phyloP scores from a whole-genome alignment of 2,329 filamentous ascomycete species.

The Arthroderma sp. region DNA sequence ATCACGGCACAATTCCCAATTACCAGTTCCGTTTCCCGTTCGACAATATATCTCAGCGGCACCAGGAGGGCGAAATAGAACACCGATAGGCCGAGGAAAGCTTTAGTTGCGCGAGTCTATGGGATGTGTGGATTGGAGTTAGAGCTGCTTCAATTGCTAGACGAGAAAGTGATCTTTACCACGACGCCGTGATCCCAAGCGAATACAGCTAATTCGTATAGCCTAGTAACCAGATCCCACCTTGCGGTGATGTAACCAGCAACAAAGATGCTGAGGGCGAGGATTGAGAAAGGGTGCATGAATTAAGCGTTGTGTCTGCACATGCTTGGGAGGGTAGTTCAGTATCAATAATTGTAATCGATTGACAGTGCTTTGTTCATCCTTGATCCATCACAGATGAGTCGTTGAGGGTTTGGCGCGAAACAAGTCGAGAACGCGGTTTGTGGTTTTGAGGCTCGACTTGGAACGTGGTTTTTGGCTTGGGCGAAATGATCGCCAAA shows the following conservation, averaged over 20 bases:
- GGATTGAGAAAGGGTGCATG: conserved; percentile 96
- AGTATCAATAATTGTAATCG: too few species aligned
- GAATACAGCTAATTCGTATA: conserved; percentile 94
- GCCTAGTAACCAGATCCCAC: conserved; percentile 92
- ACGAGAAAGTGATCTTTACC: conserved; percentile 40
- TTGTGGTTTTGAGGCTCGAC: too few species aligned
- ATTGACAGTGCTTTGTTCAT: too few species aligned
- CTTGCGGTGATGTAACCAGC: conserved; percentile 98
- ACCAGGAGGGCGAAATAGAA: conserved; percentile 76
- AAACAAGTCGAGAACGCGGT: too few species aligned
- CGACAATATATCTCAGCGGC: conserved; percentile 70
- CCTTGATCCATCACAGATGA: too few species aligned
- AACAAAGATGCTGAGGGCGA: conserved; percentile 96
- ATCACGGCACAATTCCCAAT: conserved; percentile 20
- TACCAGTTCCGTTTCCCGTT: conserved; percentile 68
- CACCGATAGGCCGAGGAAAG: conserved; percentile 66
- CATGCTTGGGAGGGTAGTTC: conserved; percentile 17
- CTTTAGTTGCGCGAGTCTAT: conserved; percentile 73
- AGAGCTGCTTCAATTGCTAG: not conserved
- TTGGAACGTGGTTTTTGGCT: too few species aligned
- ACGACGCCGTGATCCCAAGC: conserved; percentile 98
- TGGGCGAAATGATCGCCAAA: too few species aligned
- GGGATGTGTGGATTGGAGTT: conserved; percentile 2
- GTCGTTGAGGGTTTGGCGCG: too few species aligned
- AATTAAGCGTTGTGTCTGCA: conserved; percentile 23